Percentiles rank a stretch among this genome's conserved stretches.
phyloP scores from a whole-genome alignment of 352 stramenopile genomes.

The Globisporangium solare region DNA sequence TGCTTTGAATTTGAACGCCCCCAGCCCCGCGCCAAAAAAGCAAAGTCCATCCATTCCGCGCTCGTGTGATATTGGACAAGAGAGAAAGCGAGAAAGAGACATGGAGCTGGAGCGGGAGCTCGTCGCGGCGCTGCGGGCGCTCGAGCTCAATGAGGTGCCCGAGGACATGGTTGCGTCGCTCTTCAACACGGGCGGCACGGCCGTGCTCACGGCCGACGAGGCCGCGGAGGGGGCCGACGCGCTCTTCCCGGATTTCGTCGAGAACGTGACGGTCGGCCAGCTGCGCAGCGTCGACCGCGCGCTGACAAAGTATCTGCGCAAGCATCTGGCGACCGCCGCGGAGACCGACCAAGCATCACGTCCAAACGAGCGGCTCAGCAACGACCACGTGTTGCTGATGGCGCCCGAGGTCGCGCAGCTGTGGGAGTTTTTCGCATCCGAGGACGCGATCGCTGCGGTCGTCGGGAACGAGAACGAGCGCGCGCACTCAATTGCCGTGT shows the following conservation, averaged over 20 bases:
- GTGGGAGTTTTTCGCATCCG: constrained; percentile 59
- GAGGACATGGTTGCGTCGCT: constrained; percentile 43
- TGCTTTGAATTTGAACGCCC: neutral
- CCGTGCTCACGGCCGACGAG: constrained; percentile 19
- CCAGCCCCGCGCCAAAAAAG: neutral
- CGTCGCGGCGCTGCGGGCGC: constrained; percentile 46
- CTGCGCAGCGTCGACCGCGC: constrained; percentile 49
- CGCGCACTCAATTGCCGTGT: constrained; percentile 32
- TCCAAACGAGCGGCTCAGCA: constrained; percentile 5
- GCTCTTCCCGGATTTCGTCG: constrained; percentile 24
- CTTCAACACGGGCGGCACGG: constrained; percentile 68
- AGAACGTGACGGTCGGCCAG: constrained; percentile 32
- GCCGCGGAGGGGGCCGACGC: constrained; percentile 15
- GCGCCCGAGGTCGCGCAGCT: constrained; percentile 24
- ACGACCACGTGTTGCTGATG: constrained; percentile 4
- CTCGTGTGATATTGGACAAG: neutral
- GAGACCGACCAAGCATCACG: neutral
- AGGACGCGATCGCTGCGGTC: constrained; percentile 34
- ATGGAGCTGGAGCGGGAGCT: constrained; percentile 57
- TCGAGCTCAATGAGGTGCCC: constrained; percentile 52
- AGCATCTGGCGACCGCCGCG: constrained; percentile 20
- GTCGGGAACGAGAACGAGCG: constrained; percentile 29
- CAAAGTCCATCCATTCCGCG: neutral
- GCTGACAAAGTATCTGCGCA: constrained; percentile 48
- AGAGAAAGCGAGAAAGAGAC: neutral